Conservation (phyloP, 1,284 basidiomycete genomes). For the Wolfiporia cocos region DNA sequence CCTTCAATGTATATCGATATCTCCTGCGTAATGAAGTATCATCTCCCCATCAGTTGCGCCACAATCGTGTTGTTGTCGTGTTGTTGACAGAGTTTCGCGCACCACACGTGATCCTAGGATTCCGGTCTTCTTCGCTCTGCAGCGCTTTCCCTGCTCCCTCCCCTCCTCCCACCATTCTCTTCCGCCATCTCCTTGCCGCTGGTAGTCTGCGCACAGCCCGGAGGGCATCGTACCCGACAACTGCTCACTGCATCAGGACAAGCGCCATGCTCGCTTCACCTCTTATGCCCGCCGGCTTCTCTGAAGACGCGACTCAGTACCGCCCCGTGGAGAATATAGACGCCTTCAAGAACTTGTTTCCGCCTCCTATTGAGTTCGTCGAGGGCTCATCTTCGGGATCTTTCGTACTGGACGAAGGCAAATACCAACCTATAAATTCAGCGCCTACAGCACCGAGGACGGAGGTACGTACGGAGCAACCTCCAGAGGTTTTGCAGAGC, state of each 20-base stretch:
- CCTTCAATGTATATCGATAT: too few species aligned
- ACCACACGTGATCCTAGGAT: too few species aligned
- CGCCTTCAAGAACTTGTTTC: slow-evolving; percentile 66
- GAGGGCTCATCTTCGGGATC: slow-evolving; percentile 74
- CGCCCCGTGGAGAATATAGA: slow-evolving; percentile 65
- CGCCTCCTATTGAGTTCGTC: slow-evolving; percentile 71
- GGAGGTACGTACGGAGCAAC: too few species aligned
- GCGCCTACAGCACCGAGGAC: slow-evolving; percentile 33
- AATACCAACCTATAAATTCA: slow-evolving; percentile 73
- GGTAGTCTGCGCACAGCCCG: too few species aligned
- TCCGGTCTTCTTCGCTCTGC: too few species aligned
- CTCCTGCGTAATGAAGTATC: too few species aligned
- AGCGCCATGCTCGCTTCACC: slow-evolving; percentile 68
- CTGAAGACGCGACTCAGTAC: slow-evolving; percentile 44
- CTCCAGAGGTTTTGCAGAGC: too few species aligned
- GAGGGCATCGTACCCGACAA: too few species aligned
- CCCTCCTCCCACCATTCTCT: slow-evolving; percentile 4
- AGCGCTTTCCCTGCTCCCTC: slow-evolving; percentile 3
- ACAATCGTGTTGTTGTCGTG: too few species aligned
- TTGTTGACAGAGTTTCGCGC: too few species aligned
- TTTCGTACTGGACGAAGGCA: slow-evolving; percentile 60
- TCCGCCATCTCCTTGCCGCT: not conserved
- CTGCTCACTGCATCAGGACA: slow-evolving; percentile 6
- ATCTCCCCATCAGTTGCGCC: too few species aligned
- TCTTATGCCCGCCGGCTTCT: slow-evolving; percentile 46